phyloP scores from a whole-genome alignment of 805 yeast genomes.

The Saccharomycopsis microspora region DNA sequence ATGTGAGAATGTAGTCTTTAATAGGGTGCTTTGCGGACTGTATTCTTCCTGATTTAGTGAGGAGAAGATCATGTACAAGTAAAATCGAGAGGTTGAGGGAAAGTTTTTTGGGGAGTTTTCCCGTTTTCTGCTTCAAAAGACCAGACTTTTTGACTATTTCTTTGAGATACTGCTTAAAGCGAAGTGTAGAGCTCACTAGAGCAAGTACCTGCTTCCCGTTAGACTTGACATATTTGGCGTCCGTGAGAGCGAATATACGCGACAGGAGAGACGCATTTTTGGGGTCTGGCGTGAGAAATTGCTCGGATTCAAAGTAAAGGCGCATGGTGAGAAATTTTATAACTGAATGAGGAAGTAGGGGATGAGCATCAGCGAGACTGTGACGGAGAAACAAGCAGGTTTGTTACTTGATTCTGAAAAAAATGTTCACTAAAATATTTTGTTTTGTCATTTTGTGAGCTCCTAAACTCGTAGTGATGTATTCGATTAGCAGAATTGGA shows the following conservation, averaged over 20 bases:
- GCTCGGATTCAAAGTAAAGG: conserved; percentile 31
- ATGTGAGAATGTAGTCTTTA: conserved; percentile 67
- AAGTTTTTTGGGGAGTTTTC: conserved; percentile 36
- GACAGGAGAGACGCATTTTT: conserved; percentile 44
- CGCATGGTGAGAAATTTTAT: conserved; percentile 20
- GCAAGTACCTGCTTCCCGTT: conserved; percentile 86
- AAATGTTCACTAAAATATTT: too few species aligned
- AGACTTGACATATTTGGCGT: conserved; percentile 35
- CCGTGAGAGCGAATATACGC: conserved; percentile 39
- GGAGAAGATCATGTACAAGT: conserved; percentile 69
- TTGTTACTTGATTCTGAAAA: too few species aligned
- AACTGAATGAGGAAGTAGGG: too few species aligned
- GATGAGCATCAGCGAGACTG: too few species aligned
- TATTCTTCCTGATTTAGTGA: conserved; percentile 67
- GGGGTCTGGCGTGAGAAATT: conserved; percentile 27
- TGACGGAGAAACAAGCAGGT: too few species aligned
- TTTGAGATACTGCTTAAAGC: conserved; percentile 52
- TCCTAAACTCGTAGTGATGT: too few species aligned
- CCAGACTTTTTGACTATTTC: conserved; percentile 57
- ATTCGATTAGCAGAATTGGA: too few species aligned
- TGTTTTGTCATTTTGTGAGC: too few species aligned
- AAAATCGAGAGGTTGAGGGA: conserved; percentile 46
- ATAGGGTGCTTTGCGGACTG: conserved; percentile 83
- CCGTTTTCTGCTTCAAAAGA: conserved; percentile 37
- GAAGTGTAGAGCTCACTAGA: conserved; percentile 64